Conservation (phyloP, 2,329 filamentous ascomycete species). For the Trichophyton schoenleinii region DNA sequence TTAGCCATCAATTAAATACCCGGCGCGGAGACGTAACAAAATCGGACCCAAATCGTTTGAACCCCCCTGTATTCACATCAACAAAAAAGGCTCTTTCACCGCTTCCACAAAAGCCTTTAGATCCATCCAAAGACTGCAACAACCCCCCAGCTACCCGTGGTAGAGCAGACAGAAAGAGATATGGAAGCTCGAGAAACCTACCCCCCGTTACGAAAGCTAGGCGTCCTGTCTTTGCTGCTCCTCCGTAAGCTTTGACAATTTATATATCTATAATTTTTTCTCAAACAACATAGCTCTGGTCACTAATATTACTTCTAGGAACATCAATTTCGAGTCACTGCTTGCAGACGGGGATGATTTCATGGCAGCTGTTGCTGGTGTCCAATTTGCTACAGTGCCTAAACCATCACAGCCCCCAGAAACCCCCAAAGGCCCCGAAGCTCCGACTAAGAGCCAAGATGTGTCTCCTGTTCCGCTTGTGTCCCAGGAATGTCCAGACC, state of each 20-base stretch:
- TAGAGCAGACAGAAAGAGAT: background rate
- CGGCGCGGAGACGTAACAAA: background rate
- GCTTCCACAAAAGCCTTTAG: background rate
- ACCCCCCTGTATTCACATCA: background rate
- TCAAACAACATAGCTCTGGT: background rate
- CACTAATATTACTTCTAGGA: slow-evolving; percentile 8
- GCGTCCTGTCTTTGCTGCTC: slow-evolving; percentile 4
- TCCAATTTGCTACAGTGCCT: background rate
- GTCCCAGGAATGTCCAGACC: background rate
- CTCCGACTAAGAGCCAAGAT: background rate
- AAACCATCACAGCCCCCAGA: background rate
- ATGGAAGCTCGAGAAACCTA: background rate
- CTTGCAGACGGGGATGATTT: slow-evolving; percentile 13
- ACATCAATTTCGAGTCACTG: slow-evolving; percentile 9
- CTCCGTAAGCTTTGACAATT: slow-evolving; percentile 9
- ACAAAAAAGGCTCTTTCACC: background rate
- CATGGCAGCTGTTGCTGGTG: slow-evolving; percentile 12
- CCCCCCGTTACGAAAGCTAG: slow-evolving; percentile 6
- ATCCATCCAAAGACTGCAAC: slow-evolving; percentile 10
- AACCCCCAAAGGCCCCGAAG: background rate
- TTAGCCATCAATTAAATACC: background rate
- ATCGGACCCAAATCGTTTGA: background rate
- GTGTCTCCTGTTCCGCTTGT: background rate
- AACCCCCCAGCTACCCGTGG: slow-evolving; percentile 3
- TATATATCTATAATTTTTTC: background rate